Evolutionary conservation across 2,329 filamentous ascomycete species (phyloP), one percentile per base, ranked within the genome.

Genomic region (Fusarium solani-melongenae): DNA sequence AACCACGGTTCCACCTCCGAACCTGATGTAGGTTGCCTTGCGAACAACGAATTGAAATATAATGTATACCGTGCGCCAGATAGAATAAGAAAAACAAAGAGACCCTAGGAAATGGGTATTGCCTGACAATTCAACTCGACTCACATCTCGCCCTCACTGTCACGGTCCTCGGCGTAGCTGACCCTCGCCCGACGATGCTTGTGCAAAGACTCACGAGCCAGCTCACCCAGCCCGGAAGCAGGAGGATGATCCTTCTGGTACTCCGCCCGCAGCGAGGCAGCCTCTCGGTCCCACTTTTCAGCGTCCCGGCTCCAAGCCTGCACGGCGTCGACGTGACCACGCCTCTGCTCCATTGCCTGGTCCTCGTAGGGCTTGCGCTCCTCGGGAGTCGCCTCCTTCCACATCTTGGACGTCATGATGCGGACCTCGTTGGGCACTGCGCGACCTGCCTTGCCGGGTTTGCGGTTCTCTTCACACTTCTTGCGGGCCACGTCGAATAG

Each of bases 361-460:
- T 94, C 92, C 57, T 95, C 88, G 78, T 93, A 98, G 1, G 95
- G 95, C 79, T 89, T 88, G 78, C 92, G 94, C 75, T 91, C 88
- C 51, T 93, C 93, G 7, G 90, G 86, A 2, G 87, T 83, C 0
- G 93, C 91, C 58, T 93, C 92, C 76, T 93, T 94, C 96, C 96
- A 99, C 92, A 96, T 95, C 79, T 93, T 92, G 31, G 95, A 95
- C 11, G 96, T 90, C 80, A 95, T 94, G 59, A 92, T 90, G 36
- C 96, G 93, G 64, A 98, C 93, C 78, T 97, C 94, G 77, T 94
- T 97, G 8, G 92, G 91, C 49, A 89, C 87, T 1, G 91, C 85
- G 74, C 76, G 77, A 5, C 92, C 92, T 12, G 90, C 89, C 60
- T 91, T 92, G 34, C 90, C 88, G 5, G 88, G 85, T 64, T 81